Base-by-base conservation (phyloP, 768 basidiomycete species). In the Mycena vulgaris region DNA sequence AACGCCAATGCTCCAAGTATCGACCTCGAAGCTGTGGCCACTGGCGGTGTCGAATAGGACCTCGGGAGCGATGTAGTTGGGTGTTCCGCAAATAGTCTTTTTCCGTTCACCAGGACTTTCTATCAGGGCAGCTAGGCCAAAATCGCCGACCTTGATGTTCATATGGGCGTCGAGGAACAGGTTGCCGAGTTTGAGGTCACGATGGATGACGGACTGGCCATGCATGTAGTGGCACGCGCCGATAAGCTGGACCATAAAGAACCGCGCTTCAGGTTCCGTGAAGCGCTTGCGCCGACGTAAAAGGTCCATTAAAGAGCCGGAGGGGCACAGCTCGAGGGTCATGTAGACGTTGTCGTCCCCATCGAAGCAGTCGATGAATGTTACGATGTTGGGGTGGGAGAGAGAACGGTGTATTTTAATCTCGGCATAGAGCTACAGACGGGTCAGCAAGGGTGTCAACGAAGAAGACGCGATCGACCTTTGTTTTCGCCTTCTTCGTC, bases 221-320 rank as follows among this genome's bases (percentile, higher is more conserved):
- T 99, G 97, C 96, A 99, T 97, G 85, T 98, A 98, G 76, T 95
- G 91, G 80, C 96, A 97, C 2, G 97, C 97, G 25, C 95, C 96
- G 77, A 98, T 93, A 72, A 99, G 89, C 78, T 99, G 97, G 8
- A 98, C 88, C 84, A 98, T 89, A 83, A 94, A 97, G 83, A 92
- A 96, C 17, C 97, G 92, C 1, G 95, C 89, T 80, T 99, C 97
- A 2, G 95, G 93, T 79, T 99, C 98, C 19, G 93, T 92, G 81
- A 96, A 94, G 31, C 95, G 91, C 47, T 92, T 89, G 2, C 96
- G 93, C 2, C 92, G 90, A 23, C 95, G 92, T 40, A 98, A 89
- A 84, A 97, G 89, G 79, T 95, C 94, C 93, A 96, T 96, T 63
- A 95, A 89, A 6, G 93, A 94, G 47, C 97, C 97, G 52, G 93